phyloP scores from a whole-genome alignment of 495 filamentous ascomycete genomes.

The Aspergillus avenaceus region DNA sequence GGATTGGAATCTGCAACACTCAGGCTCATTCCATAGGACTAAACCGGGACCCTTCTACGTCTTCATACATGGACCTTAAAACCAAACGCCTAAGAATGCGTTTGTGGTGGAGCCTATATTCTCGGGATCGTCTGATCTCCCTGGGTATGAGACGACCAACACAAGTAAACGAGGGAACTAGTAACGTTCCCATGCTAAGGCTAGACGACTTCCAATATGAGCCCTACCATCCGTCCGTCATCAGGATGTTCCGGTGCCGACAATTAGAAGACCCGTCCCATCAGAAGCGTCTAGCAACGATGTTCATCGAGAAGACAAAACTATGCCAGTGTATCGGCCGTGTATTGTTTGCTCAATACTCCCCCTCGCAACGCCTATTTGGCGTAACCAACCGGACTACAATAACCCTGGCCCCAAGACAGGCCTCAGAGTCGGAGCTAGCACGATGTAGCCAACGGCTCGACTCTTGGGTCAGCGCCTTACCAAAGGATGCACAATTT shows the following conservation, averaged over 20 bases:
- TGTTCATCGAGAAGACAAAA: constrained; percentile 87
- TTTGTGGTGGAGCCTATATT: constrained; percentile 89
- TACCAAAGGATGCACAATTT: constrained; percentile 55
- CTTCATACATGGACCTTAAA: constrained; percentile 53
- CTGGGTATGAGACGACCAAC: constrained; percentile 81
- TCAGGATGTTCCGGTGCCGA: constrained; percentile 32
- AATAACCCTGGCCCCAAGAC: constrained; percentile 77
- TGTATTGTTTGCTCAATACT: constrained; percentile 79
- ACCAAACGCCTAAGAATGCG: constrained; percentile 65
- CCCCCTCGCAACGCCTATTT: constrained; percentile 58
- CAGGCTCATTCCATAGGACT: constrained; percentile 77
- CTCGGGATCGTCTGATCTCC: constrained; percentile 83
- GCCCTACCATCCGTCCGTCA: constrained; percentile 47
- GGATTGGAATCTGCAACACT: constrained; percentile 80
- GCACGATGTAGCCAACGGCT: constrained; percentile 66
- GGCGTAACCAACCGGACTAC: constrained; percentile 66
- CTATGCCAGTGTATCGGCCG: constrained; percentile 77
- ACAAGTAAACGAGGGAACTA: constrained; percentile 80
- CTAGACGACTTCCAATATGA: constrained; percentile 75
- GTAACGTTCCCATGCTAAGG: constrained; percentile 77
- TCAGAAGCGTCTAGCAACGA: constrained; percentile 68
- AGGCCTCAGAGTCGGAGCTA: constrained; percentile 65
- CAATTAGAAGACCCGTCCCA: constrained; percentile 39
- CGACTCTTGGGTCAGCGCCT: constrained; percentile 59
- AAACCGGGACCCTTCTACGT: constrained; percentile 66